phyloP scores from a whole-genome alignment of 495 filamentous ascomycete genomes.

The Penicillium bovifimosum region DNA sequence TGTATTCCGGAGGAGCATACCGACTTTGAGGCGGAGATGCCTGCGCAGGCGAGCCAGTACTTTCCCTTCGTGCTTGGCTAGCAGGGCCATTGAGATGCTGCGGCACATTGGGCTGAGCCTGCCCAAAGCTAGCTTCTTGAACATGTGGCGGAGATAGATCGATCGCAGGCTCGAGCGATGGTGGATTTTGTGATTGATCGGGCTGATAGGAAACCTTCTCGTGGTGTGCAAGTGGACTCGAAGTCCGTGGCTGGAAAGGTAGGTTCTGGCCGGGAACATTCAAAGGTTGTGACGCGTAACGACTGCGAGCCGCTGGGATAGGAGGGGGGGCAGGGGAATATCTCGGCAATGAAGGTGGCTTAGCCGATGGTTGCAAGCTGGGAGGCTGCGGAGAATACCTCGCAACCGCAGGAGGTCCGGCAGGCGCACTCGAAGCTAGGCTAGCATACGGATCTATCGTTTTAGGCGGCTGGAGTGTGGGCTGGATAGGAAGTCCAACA shows the following conservation, averaged over 20 bases:
- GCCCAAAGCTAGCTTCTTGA: conserved; percentile 17
- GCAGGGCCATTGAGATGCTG: conserved; percentile 6
- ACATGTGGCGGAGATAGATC: conserved; percentile 20
- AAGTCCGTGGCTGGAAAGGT: conserved; percentile 77
- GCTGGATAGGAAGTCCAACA: conserved; percentile 13
- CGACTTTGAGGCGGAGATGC: conserved; percentile 29
- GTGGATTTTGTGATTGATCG: conserved; percentile 20
- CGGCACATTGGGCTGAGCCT: conserved; percentile 9
- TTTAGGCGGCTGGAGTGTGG: conserved; percentile 50
- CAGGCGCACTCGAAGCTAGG: conserved; percentile 32
- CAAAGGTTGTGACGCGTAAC: conserved; percentile 48
- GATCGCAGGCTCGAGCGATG: conserved; percentile 27
- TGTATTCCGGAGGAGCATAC: conserved; percentile 43
- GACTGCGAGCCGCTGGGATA: conserved; percentile 35
- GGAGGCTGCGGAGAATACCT: conserved; percentile 39
- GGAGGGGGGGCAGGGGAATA: conserved; percentile 43
- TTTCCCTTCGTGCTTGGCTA: neutral
- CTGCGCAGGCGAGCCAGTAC: conserved; percentile 12
- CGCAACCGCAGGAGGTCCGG: conserved; percentile 34
- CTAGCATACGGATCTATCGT: conserved; percentile 58
- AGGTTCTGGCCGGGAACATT: conserved; percentile 45
- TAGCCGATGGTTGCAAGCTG: conserved; percentile 26
- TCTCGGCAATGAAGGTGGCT: conserved; percentile 31
- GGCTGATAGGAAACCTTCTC: conserved; percentile 40
- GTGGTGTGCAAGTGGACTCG: conserved; percentile 72